Percentiles rank a stretch among this genome's conserved stretches.
Conservation (phyloP, 2,329 filamentous ascomycete genomes). For the Fragosphaeria purpurea region DNA sequence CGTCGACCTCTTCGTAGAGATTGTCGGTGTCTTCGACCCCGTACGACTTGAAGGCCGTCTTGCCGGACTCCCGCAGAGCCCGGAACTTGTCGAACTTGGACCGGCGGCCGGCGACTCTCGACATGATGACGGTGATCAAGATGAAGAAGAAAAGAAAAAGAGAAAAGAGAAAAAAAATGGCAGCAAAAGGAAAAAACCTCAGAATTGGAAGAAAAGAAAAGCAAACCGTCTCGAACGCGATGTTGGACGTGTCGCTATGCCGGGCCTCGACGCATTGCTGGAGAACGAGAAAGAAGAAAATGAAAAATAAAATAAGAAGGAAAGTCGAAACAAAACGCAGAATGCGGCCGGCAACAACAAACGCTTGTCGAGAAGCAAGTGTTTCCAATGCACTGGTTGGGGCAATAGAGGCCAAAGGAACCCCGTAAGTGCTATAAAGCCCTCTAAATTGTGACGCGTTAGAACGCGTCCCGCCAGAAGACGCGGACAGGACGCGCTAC, state of each 20-base stretch:
- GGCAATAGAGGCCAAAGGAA: no score
- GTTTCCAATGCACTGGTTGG: no score
- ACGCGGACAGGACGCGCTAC: conserved; percentile 1
- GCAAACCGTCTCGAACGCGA: no score
- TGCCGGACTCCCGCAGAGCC: conserved; percentile 77
- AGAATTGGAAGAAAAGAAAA: not conserved
- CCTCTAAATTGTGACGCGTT: not conserved
- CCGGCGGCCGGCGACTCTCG: conserved; percentile 31
- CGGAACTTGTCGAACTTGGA: conserved; percentile 65
- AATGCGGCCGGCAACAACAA: no score
- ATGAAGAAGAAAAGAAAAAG: not conserved
- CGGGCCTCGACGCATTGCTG: no score
- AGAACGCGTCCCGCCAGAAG: no score
- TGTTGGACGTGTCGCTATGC: no score
- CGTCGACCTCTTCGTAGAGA: conserved; percentile 92
- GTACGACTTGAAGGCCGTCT: conserved; percentile 82
- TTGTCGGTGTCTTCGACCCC: conserved; percentile 74
- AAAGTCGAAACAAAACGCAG: no score
- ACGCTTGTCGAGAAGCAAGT: no score
- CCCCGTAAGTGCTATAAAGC: no score
- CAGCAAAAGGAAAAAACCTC: not conserved
- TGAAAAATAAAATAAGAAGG: not conserved
- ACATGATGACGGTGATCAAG: conserved; percentile 17
- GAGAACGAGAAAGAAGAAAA: not conserved
- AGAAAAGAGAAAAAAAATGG: not conserved